A percentile compares a stretch with the other conserved stretches of the same genome.
Conservation (phyloP, 192 early-diverging fungal genomes). For the Phycomyces nitens region DNA sequence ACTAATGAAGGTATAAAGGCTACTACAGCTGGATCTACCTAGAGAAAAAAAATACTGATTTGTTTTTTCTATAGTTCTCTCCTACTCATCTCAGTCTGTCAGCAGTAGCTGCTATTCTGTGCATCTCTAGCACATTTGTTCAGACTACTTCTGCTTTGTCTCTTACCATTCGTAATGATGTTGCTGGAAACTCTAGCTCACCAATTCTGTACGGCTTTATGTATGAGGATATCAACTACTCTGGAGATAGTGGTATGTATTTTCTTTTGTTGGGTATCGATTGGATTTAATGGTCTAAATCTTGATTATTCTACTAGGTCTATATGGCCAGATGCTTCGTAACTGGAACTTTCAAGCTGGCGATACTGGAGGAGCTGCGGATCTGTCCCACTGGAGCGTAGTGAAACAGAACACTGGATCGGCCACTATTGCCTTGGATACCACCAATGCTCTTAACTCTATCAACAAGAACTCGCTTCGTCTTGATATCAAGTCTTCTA, state of each 20-base stretch:
- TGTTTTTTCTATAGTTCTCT: no score
- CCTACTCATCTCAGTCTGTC: no score
- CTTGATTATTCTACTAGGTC: neutral
- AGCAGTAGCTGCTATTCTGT: no score
- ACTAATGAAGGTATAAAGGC: no score
- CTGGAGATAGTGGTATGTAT: conserved; percentile 24
- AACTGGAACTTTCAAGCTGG: conserved; percentile 23
- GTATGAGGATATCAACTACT: conserved; percentile 29
- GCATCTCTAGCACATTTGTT: no score
- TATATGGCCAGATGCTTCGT: conserved; percentile 22
- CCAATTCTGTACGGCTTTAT: conserved; percentile 28
- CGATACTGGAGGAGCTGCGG: conserved; percentile 11
- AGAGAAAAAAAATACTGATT: no score
- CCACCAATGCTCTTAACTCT: conserved; percentile 1
- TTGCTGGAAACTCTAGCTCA: conserved; percentile 24
- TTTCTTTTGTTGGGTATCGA: neutral
- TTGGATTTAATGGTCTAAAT: no score
- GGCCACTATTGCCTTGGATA: conserved; percentile 5
- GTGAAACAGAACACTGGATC: neutral
- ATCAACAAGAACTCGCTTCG: conserved; percentile 11
- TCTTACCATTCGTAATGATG: conserved; percentile 16
- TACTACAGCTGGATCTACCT: no score
- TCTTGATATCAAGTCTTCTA: conserved; percentile 2
- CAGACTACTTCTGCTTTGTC: neutral
- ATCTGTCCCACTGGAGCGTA: conserved; percentile 9